Base-by-base conservation (phyloP, 2,329 filamentous ascomycete species). In the Pseudogymnoascus sp. region DNA sequence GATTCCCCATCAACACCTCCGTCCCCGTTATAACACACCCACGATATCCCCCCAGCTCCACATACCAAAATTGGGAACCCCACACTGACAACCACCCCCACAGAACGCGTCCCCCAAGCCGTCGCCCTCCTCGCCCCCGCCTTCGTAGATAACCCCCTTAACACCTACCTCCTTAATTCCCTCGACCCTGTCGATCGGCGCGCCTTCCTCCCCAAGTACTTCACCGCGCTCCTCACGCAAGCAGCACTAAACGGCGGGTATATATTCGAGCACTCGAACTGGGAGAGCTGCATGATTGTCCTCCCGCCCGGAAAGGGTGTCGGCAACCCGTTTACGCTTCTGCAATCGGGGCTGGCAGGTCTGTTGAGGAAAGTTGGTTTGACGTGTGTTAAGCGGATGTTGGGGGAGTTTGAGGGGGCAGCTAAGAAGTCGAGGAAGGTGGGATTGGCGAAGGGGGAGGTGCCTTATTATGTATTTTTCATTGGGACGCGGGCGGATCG, bases 401-500 rank as follows among this genome's bases (percentile, higher is more conserved):
- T 68, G 16, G 59, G 60, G 11, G 67, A 69, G 53, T 66, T 61
- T 50, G 25, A 60, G 35, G 56, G 35, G 18, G 7, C 18, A 6
- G 31, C 31, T 2, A 60, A 60, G 56, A 60, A 35, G 31, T 31
- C 23, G 25, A 53, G 47, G 23, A 53, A 53, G 23, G 16, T 3
- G 47, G 47, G 47, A 5, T 31, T 53, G 8, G 11, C 8, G 2
- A 60, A 59, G 5, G n/a, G 61, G 11, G 62, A 65, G 7, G 63
- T 62, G 18, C 66, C 63, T 38, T 67, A 67, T 63, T 69, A 70
- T 44, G 56, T 68, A 8, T 70, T 69, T 47, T 67, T 70, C 47
- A 50, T 65, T 8, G 67, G 53, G 7, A 69, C 68, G 1, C 7
- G 38, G 2, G 35, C 56, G 7, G 60, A 62, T 31, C 60, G 35